Conservation (phyloP, 1,139 yeast species). For the Suhomyces chickasaworum region DNA sequence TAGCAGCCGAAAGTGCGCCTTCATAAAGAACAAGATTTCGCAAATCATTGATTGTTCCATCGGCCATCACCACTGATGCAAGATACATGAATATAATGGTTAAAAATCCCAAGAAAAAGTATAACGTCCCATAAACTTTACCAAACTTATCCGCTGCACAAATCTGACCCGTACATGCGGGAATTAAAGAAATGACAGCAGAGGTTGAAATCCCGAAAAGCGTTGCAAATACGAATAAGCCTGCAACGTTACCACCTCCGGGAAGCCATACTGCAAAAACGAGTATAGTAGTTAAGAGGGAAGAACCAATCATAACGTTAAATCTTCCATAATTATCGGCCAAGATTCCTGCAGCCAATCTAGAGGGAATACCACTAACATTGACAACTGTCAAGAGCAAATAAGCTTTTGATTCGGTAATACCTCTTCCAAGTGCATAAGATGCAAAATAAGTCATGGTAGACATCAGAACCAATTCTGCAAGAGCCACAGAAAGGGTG, state of each 20-base stretch:
- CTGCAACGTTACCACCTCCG: constrained; percentile 28
- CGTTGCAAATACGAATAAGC: constrained; percentile 30
- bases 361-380: constrained; percentile 32
- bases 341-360: constrained; percentile 32
- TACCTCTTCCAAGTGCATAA: constrained; percentile 32
- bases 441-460: constrained; percentile 40
- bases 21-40: constrained; percentile 24
- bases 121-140: constrained; percentile 32
- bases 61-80: constrained; percentile 34
- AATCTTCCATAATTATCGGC: constrained; percentile 37
- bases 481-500: constrained; percentile 44
- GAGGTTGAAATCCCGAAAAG: constrained; percentile 28
- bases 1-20: constrained; percentile 27
- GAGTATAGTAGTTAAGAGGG: constrained; percentile 23
- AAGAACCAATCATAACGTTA: constrained; percentile 29
- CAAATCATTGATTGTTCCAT: constrained; percentile 8
- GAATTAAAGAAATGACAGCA: constrained; percentile 35
- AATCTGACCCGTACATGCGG: constrained; percentile 35
- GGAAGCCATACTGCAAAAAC: constrained; percentile 33
- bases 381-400: constrained; percentile 33
- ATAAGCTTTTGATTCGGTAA: constrained; percentile 25
- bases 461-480: constrained; percentile 53
- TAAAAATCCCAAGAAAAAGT: constrained; percentile 30
- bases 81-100: constrained; percentile 37
- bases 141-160: constrained; percentile 35